Evolutionary conservation across 2,329 filamentous ascomycete species (phyloP), one percentile per base, ranked within the genome.

Genomic region (Trichophyton equinum): DNA sequence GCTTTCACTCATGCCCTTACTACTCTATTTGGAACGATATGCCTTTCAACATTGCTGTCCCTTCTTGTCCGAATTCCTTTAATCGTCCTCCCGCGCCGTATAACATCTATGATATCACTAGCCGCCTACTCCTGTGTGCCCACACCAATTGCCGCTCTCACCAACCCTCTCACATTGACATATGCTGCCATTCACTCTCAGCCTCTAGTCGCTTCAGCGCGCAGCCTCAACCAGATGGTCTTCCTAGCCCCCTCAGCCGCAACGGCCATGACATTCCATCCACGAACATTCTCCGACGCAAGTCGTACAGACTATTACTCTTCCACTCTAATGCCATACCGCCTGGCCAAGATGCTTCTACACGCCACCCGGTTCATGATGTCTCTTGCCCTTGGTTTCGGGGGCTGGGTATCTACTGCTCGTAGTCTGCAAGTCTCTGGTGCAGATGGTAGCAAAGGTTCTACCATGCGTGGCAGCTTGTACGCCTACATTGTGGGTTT

Each of bases 401-500:
- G 89, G 3, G 92, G 90, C n/a, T 99, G 94, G 94, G 89, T 97
- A 7, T 88, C 89, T 55, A 95, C 91, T 40, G 91, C 94, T 9
- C 85, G 89, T 64, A 86, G 88, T 73, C 78, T 96, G 3, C 79
- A 81, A 58, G 78, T 94, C 20, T 42, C 57, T 5, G 42, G 40
- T n/a, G 62, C 85, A 73, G 61, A 81, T 78, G 68, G 71, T 61
- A 67, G 66, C 57, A 64, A 73, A 64, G 67, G 73, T 61, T 56
- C 76, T 60, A 68, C 68, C 5, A 65, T 86, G 58, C 83, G 83
- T 53, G 94, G 94, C 7, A 96, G 90, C 68, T 80, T 94, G 25
- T 99, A 99, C 72, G 94, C 92, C 1, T 99, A 97, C 70, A 83
- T 97, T 1, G 89, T 99, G 22, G 94, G 91, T 8, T 74, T 99